Evolutionary conservation across 2,329 filamentous ascomycete genomes (phyloP).

Genomic region (Phyllosticta paracitricarpa): DNA sequence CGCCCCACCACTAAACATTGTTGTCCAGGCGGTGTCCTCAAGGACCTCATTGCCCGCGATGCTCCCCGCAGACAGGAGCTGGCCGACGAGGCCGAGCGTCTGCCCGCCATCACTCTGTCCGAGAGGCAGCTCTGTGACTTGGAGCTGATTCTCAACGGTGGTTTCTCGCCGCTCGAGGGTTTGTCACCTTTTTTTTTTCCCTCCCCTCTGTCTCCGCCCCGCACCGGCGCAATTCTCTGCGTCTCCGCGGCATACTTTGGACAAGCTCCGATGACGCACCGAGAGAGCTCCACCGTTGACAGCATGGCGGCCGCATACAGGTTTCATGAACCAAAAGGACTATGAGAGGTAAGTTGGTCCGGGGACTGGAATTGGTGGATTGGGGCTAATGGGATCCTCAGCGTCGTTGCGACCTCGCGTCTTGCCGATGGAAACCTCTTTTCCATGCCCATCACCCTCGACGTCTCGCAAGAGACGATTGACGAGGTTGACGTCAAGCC

Average conservation of each 20-base stretch:
- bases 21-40: constrained; percentile 70
- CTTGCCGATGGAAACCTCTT: constrained; percentile 85
- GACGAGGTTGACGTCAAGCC: constrained; percentile 65
- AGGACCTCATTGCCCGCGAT: constrained; percentile 95
- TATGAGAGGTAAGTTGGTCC: constrained; percentile 66
- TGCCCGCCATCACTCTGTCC: constrained; percentile 73
- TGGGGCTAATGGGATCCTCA: constrained; percentile 32
- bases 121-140: constrained; percentile 97
- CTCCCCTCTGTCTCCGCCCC: not conserved
- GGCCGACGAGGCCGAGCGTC: constrained; percentile 69
- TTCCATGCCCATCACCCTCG: constrained; percentile 93
- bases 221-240: not conserved
- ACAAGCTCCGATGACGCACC: constrained; percentile 6
- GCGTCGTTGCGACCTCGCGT: constrained; percentile 80
- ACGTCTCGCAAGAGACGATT: constrained; percentile 67
- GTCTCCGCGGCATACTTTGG: not conserved
- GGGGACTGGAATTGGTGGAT: not conserved
- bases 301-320: constrained; percentile 34
- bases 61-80: constrained; percentile 72
- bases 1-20: not conserved
- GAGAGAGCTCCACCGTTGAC: constrained; percentile 13
- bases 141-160: constrained; percentile 92
- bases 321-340: constrained; percentile 95
- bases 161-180: constrained; percentile 97
- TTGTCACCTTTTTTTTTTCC: constrained; percentile 24